Evolutionary conservation across 371 early-diverging fungal species (phyloP), one percentile per base, ranked within the genome.

Genomic region (Lichtheimia ramosa): DNA sequence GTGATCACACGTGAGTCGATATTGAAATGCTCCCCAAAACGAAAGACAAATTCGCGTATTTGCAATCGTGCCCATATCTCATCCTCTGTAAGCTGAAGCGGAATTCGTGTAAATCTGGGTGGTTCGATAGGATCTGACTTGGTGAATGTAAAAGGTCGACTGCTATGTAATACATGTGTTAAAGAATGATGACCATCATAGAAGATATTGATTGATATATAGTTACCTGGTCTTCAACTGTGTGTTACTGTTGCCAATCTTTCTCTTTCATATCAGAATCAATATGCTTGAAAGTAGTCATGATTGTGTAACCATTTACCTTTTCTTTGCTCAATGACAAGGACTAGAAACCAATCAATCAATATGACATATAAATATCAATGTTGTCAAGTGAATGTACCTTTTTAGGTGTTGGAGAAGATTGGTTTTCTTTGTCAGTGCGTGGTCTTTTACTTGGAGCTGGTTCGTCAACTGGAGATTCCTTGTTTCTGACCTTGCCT

Each of bases 41-140:
- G 72, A 58, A 67, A 74, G 2, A 75, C 42, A 52, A 73, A 74
- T 62, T 79, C 79, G 3, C 79, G 75, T 24, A 79, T 75, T 46
- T 75, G 72, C 15, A 79, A 53, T n/a, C 79, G 70, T 0, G 54
- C 54, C 79, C 79, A 79, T 2, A 79, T 41, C 39, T 74, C 72
- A 48, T 79, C 68, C 58, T 79, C 69, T 2, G 55, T n/a, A 57
- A 68, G 70, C 16, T 68, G 20, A 20, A 79, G 49, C 0, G 56
- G 28, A n/a, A 79, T 64, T 2, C 52, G 58, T 7, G 23, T 39
- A 18, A 75, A 42, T 5, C 46, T 53, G 14, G 78, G 78, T 25
- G 73, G 75, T 25, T 56, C 53, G 28, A 48, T 53, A 14, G 28
- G 48, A 7, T n/a, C 15, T 1, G 51, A 14, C 57, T 56, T 41